Evolutionary conservation across 2,329 filamentous ascomycete species (phyloP).

Genomic region (Paracoccidioides lutzii): DNA sequence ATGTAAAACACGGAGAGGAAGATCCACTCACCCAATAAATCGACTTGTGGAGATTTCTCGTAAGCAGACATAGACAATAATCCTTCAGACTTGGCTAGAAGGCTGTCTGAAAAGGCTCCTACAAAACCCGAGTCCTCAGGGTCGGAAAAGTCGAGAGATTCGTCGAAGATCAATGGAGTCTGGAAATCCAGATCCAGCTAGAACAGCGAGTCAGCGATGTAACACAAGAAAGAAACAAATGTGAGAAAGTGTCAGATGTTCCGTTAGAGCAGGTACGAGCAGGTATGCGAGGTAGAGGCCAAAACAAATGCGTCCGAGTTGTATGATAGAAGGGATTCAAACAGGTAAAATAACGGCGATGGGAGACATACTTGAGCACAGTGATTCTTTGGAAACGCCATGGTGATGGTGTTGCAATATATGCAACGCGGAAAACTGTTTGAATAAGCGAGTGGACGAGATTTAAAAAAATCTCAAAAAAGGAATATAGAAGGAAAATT

Average conservation of each 20-base stretch:
- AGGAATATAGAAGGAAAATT: conserved; percentile 21
- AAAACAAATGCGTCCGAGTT: background rate
- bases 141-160: conserved; percentile 34
- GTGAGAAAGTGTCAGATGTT: conserved; percentile 7
- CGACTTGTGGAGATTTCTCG: conserved; percentile 60
- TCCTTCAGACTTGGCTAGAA: conserved; percentile 45
- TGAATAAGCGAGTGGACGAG: conserved; percentile 36
- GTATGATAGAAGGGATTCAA: conserved; percentile 15
- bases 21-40: conserved; percentile 62
- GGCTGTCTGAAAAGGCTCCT: conserved; percentile 37
- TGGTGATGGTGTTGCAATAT: conserved; percentile 36
- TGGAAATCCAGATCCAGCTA: conserved; percentile 34
- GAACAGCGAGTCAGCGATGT: conserved; percentile 10
- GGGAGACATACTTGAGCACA: conserved; percentile 31
- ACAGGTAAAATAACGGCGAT: conserved; percentile 4
- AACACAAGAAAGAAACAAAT: background rate
- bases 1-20: background rate
- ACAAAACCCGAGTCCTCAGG: conserved; percentile 34
- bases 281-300: background rate
- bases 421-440: conserved; percentile 30
- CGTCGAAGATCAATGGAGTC: conserved; percentile 36
- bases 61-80: conserved; percentile 71
- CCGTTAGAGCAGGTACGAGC: background rate
- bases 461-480: conserved; percentile 24
- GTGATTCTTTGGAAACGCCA: conserved; percentile 37